Evolutionary conservation across 306 rosid species (phyloP), one percentile per base, ranked within the genome.

Genomic region (Cucurbita ficifolia): DNA sequence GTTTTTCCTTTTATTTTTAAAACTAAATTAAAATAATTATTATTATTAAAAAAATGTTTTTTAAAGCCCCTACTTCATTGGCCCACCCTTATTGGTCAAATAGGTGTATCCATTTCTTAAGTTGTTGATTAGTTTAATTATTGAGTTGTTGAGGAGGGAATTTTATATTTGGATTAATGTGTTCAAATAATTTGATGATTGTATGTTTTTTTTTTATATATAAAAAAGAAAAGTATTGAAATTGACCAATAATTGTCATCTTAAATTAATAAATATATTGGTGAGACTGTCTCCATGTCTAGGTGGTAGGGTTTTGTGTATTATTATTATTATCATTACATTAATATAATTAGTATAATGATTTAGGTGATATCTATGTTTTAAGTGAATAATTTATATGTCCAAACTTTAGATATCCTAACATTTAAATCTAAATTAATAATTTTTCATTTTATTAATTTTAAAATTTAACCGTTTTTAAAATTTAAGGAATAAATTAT

Each of bases 231-330:
- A 21, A 10, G 7, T 68, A 46, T 40, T 46, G 40, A 68, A 50
- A 58, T 70, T 70, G 45, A 49, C 45, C 39, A 24, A 69, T 69
- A 69, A 70, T 70, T 70, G 59, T 49, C 58, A 49, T 49, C 45
- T 49, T 70, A 49, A 45, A 49, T 49, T 48, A 70, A 70, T 70
- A 45, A 46, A 70, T 24, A 9, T 16, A 70, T 14, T 49, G 46
- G 74, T 49, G 74, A 49, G 22, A 70, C 36, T 70, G 74, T 70
- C 74, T 49, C 74, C 57, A 49, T 70, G 74, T 70, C 58, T 49
- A 48, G 74, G 49, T 19, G 51, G 57, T 29, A 70, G 43, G 74
- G 54, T 50, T 70, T 70, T 49, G 14, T 16, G 5, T 5, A 68
- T 68, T 68, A 24, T 69, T 49, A 8, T 48, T 10, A 24, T 49